Percentiles rank a stretch among this genome's conserved stretches.
Conservation (phyloP, 441 rosid species). For the Daphne laureola region DNA sequence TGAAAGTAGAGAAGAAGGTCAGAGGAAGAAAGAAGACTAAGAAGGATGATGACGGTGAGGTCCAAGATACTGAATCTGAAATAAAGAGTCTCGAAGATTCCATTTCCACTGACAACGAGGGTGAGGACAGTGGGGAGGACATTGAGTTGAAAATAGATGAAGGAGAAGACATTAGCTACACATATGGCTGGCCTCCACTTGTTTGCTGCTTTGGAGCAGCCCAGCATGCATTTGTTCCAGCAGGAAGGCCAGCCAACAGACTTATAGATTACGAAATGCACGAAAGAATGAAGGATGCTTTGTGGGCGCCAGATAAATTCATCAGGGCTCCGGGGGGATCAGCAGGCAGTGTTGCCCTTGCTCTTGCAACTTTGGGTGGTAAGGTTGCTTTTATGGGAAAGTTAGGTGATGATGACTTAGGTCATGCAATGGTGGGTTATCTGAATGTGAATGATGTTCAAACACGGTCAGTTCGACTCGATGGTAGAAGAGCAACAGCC, state of each 20-base stretch:
- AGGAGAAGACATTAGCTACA: slow-evolving; percentile 57
- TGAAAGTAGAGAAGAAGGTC: slow-evolving; percentile 42
- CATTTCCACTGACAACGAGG: slow-evolving; percentile 21
- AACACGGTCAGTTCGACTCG: slow-evolving; percentile 64
- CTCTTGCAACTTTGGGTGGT: slow-evolving; percentile 83
- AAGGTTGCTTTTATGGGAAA: slow-evolving; percentile 94
- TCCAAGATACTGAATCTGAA: slow-evolving; percentile 34
- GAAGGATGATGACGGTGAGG: slow-evolving; percentile 31
- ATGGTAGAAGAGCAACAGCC: slow-evolving; percentile 55
- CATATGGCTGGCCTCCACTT: slow-evolving; percentile 92
- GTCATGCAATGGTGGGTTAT: slow-evolving; percentile 69
- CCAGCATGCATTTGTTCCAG: slow-evolving; percentile 81
- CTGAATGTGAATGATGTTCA: slow-evolving; percentile 70
- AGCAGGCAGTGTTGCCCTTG: slow-evolving; percentile 76
- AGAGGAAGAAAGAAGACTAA: slow-evolving; percentile 39
- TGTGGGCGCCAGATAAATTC: slow-evolving; percentile 67
- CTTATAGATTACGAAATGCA: slow-evolving; percentile 66
- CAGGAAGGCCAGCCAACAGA: slow-evolving; percentile 82
- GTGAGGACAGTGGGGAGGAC: slow-evolving; percentile 53
- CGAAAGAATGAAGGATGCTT: slow-evolving; percentile 56
- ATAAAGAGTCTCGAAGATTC: slow-evolving; percentile 38
- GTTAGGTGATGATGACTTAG: slow-evolving; percentile 81
- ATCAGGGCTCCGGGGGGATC: slow-evolving; percentile 85
- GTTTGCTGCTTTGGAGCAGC: slow-evolving; percentile 96
- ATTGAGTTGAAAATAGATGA: slow-evolving; percentile 48